Percentiles rank a stretch among this genome's conserved stretches.
These are phyloP conservation scores for Wickerhamiella sorbophila DNA, from an alignment of 805 yeast species.

Conservation along the genomic window DNA sequence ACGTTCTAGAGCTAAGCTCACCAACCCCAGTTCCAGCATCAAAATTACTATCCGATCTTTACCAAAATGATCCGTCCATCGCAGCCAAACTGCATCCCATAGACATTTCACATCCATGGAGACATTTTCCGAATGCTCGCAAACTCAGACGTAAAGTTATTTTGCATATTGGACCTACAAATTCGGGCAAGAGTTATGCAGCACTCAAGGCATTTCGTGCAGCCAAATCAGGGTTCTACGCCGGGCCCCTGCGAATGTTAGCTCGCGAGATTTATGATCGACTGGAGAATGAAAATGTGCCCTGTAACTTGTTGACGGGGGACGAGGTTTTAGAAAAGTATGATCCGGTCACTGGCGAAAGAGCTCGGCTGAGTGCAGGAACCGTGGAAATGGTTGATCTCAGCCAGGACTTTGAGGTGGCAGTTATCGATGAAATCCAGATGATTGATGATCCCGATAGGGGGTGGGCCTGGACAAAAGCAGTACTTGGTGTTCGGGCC, in stretches of 20 bases:
- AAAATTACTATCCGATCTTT: too few species aligned
- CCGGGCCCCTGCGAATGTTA: slow-evolving; percentile 82
- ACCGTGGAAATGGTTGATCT: slow-evolving; percentile 89
- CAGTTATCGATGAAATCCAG: slow-evolving; percentile 90
- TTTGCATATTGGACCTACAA: slow-evolving; percentile 97
- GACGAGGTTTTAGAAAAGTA: slow-evolving; percentile 70
- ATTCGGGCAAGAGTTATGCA: slow-evolving; percentile 83
- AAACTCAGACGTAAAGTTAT: slow-evolving; percentile 60
- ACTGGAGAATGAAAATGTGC: slow-evolving; percentile 47
- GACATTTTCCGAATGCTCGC: slow-evolving; percentile 80
- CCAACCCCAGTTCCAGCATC: too few species aligned
- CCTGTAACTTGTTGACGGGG: slow-evolving; percentile 87
- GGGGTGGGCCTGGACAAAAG: slow-evolving; percentile 93
- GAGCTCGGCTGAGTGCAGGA: slow-evolving; percentile 69
- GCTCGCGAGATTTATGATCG: slow-evolving; percentile 87
- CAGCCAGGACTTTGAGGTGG: slow-evolving; percentile 57
- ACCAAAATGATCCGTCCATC: background rate
- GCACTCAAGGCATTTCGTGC: slow-evolving; percentile 56
- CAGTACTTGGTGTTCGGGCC: slow-evolving; percentile 73
- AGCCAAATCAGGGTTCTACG: slow-evolving; percentile 70
- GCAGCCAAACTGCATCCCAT: slow-evolving; percentile 5
- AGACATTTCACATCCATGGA: slow-evolving; percentile 46
- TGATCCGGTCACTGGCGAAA: slow-evolving; percentile 43
- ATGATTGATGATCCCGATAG: slow-evolving; percentile 71
- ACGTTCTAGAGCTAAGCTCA: too few species aligned